Percentiles rank a stretch among this genome's conserved stretches.
These are phyloP conservation scores for Nigrospora osmanthi DNA, from an alignment of 2,329 filamentous ascomycete genomes.

Conservation along the genomic window DNA sequence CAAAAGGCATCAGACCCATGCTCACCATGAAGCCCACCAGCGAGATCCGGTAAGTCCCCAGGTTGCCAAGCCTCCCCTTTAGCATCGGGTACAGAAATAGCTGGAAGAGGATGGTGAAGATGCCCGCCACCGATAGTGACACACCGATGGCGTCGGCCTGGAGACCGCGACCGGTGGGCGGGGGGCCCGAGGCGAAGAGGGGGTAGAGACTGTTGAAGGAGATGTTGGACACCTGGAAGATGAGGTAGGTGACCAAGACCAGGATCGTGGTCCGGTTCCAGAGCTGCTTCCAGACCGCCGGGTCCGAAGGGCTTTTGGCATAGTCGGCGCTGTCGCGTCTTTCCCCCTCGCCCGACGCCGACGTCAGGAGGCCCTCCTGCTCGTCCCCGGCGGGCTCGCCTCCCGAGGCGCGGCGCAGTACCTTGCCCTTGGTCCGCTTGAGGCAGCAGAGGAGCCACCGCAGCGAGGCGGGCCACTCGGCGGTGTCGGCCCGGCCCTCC, in stretches of 20 bases:
- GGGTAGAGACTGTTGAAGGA: conserved; percentile 94
- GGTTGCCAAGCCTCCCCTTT: conserved; percentile 74
- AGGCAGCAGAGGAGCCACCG: conserved; percentile 21
- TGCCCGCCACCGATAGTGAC: conserved; percentile 74
- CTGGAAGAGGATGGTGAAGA: conserved; percentile 85
- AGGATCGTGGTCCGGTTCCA: conserved; percentile 76
- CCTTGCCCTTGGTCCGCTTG: conserved; percentile 8
- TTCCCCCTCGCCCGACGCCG: conserved; percentile 25
- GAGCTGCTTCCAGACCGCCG: conserved; percentile 44
- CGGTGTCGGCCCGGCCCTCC: conserved; percentile 32
- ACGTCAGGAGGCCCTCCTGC: conserved; percentile 12
- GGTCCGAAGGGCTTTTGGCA: conserved; percentile 31
- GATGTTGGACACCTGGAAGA: conserved; percentile 91
- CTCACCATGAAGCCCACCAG: conserved; percentile 73
- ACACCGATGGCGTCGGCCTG: conserved; percentile 76
- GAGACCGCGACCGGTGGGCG: conserved; percentile 70
- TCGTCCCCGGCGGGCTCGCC: conserved; percentile 15
- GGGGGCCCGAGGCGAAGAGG: conserved; percentile 72
- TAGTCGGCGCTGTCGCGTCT: conserved; percentile 30
- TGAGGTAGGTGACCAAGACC: conserved; percentile 76
- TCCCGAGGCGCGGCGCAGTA: conserved; percentile 6
- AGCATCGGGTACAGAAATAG: conserved; percentile 75
- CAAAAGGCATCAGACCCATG: conserved; percentile 83
- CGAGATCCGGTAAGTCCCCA: conserved; percentile 72
- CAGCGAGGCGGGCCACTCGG: conserved; percentile 21